Percentiles rank a stretch among this genome's conserved stretches.
These are phyloP conservation scores for Staphylotrichum longicolle DNA, from an alignment of 495 filamentous ascomycete species.

Conservation along the genomic window DNA sequence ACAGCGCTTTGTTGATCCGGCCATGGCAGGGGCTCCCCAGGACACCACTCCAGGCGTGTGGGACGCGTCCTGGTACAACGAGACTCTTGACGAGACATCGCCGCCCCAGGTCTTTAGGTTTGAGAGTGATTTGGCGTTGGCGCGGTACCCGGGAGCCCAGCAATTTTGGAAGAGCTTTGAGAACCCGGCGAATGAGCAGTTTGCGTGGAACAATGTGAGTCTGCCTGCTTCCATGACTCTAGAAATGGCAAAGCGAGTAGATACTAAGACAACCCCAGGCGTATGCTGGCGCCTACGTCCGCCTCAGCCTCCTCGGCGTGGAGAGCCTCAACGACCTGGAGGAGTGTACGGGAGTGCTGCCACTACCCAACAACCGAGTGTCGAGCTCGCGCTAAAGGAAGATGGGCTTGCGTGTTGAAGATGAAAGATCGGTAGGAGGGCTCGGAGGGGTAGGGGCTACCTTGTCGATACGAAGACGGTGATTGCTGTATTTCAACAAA, in stretches of 20 bases:
- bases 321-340: neutral
- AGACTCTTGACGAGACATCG: neutral
- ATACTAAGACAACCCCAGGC: neutral
- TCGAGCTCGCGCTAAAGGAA: too few species aligned
- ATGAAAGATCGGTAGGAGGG: too few species aligned
- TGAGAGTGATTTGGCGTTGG: neutral
- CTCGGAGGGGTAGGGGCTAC: too few species aligned
- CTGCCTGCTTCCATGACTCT: neutral
- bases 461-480: too few species aligned
- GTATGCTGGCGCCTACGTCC: slow-evolving; percentile 6
- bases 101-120: neutral
- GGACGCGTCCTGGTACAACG: neutral
- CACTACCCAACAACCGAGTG: neutral
- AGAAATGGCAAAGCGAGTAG: neutral
- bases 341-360: slow-evolving; percentile 2
- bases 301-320: neutral
- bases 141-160: neutral
- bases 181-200: neutral
- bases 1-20: neutral
- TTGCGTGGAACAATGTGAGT: slow-evolving; percentile 5
- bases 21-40: neutral
- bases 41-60: neutral
- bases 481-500: too few species aligned
- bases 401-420: too few species aligned
- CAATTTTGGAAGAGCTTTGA: neutral